Conservation (phyloP, 495 filamentous ascomycete species). For the Copromyces sp. region DNA sequence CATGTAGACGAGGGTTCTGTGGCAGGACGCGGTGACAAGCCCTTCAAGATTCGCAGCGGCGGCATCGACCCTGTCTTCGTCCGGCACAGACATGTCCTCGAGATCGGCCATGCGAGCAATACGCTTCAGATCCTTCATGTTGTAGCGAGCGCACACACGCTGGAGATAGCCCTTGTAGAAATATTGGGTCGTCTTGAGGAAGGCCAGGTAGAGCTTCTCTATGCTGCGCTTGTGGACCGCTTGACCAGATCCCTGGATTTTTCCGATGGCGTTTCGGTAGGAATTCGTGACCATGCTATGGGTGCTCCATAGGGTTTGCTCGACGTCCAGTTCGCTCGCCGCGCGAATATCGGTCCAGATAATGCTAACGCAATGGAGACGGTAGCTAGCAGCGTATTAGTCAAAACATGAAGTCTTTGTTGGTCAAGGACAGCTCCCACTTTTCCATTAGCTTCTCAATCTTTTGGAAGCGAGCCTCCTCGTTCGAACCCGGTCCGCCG, state of each 20-base stretch:
- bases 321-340: constrained; percentile 51
- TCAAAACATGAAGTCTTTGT: constrained; percentile 14
- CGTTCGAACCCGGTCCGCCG: constrained; percentile 24
- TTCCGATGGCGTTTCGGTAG: constrained; percentile 53
- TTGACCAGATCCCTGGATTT: constrained; percentile 39
- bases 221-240: constrained; percentile 70
- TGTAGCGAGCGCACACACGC: constrained; percentile 60
- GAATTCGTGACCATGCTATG: constrained; percentile 66
- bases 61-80: constrained; percentile 30
- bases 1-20: constrained; percentile 72
- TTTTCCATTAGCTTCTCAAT: constrained; percentile 48
- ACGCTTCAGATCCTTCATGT: constrained; percentile 61
- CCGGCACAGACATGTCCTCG: constrained; percentile 25
- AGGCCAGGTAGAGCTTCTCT: constrained; percentile 67
- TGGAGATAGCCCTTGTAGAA: constrained; percentile 85
- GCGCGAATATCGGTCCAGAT: constrained; percentile 66
- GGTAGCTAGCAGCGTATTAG: constrained; percentile 45
- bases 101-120: constrained; percentile 60
- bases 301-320: constrained; percentile 65
- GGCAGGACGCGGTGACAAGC: constrained; percentile 61
- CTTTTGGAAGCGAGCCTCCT: constrained; percentile 42
- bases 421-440: constrained; percentile 32
- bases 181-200: constrained; percentile 73
- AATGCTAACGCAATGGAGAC: constrained; percentile 55
- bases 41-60: constrained; percentile 39